Conservation (phyloP, 805 yeast genomes). For the Candida coquimbonensis region DNA sequence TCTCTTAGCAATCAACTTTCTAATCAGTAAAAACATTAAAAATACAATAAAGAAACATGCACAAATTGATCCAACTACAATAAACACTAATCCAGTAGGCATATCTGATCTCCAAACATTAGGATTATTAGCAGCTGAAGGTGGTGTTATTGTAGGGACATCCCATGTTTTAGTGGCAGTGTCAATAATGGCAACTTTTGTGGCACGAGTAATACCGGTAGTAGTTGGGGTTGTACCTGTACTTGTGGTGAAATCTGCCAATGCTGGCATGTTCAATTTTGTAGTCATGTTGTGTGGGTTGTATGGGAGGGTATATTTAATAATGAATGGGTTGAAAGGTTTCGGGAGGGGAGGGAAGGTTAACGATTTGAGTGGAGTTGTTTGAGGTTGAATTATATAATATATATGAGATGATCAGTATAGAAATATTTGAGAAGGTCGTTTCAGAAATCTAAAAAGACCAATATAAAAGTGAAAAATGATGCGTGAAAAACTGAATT, state of each 20-base stretch:
- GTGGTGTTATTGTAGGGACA: slow-evolving; percentile 36
- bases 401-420: no score
- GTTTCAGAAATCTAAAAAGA: no score
- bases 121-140: slow-evolving; percentile 58
- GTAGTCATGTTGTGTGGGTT: no score
- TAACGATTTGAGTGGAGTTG: no score
- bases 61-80: slow-evolving; percentile 67
- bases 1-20: slow-evolving; percentile 42
- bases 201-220: not conserved
- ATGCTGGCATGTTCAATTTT: not conserved
- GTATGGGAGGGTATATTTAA: no score
- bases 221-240: not conserved
- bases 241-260: not conserved
- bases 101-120: slow-evolving; percentile 42
- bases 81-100: slow-evolving; percentile 78
- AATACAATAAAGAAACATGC: slow-evolving; percentile 51
- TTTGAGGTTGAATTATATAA: no score
- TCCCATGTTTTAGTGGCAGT: slow-evolving; percentile 10
- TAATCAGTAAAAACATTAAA: slow-evolving; percentile 43
- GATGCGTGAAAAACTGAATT: no score
- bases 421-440: no score
- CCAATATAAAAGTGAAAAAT: no score
- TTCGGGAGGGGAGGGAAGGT: no score
- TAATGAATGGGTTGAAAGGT: no score
- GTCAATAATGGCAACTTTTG: not conserved